These are phyloP conservation scores for Fusarium subglutinans DNA, from an alignment of 2,329 filamentous ascomycete genomes.

Conservation along the genomic window DNA sequence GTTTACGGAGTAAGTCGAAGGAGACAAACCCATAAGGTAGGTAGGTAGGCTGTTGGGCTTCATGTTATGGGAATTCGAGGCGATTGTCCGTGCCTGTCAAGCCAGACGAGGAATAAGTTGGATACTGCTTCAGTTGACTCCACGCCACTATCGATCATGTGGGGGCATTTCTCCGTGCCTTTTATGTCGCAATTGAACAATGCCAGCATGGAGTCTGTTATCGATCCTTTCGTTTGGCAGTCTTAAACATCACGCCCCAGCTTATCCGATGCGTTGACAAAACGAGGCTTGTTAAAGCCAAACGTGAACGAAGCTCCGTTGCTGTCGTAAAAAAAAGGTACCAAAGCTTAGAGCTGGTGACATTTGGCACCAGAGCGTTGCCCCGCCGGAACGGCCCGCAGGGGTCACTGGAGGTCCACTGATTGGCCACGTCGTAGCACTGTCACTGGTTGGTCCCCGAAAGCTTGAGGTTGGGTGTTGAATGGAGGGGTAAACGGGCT, in stretches of 20 bases:
- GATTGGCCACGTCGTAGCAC: conserved; percentile 21
- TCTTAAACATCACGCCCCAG: neutral
- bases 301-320: neutral
- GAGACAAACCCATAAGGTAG: neutral
- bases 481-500: conserved; percentile 23
- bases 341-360: neutral
- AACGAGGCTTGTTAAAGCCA: neutral
- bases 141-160: conserved; percentile 11
- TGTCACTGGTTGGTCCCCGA: conserved; percentile 13
- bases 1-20: neutral
- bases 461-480: conserved; percentile 12
- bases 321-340: neutral
- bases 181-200: neutral
- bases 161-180: neutral
- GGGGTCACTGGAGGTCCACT: conserved; percentile 7
- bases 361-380: conserved; percentile 16
- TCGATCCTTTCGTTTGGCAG: neutral
- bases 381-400: conserved; percentile 41
- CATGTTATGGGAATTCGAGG: conserved; percentile 7
- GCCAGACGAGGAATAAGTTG: conserved; percentile 1
- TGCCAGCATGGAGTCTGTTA: neutral
- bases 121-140: conserved; percentile 1
- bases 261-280: neutral
- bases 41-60: neutral
- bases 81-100: conserved; percentile 10